Percentiles rank a stretch among this genome's conserved stretches.
phyloP scores from a whole-genome alignment of 2,329 filamentous ascomycete genomes.

The Stachybotrys chlorohalonatus region DNA sequence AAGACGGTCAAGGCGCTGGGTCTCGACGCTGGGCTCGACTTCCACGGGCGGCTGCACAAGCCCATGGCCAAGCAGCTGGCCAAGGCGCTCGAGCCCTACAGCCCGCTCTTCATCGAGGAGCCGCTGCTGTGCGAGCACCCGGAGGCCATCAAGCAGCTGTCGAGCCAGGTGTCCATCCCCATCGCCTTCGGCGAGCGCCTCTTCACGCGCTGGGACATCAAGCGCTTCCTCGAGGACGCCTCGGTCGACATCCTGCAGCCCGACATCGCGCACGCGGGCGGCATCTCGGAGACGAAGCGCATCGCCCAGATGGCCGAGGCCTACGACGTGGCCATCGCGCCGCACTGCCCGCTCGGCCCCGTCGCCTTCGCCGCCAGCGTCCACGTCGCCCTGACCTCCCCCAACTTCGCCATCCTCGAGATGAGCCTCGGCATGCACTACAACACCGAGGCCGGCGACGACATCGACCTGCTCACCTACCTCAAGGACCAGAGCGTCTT shows the following conservation, averaged over 20 bases:
- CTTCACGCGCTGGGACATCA: slow-evolving; percentile 61
- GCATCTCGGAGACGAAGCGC: slow-evolving; percentile 57
- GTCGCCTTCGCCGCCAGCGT: slow-evolving; percentile 60
- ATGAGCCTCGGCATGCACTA: slow-evolving; percentile 72
- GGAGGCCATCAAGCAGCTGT: slow-evolving; percentile 47
- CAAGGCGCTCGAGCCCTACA: slow-evolving; percentile 53
- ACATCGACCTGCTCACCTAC: slow-evolving; percentile 49
- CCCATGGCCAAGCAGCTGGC: slow-evolving; percentile 68
- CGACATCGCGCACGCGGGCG: slow-evolving; percentile 58
- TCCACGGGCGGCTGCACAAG: slow-evolving; percentile 65
- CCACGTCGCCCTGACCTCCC: slow-evolving; percentile 48
- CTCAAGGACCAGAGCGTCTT: slow-evolving; percentile 53
- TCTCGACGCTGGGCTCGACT: slow-evolving; percentile 63
- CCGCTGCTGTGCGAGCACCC: slow-evolving; percentile 58
- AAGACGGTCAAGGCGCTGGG: slow-evolving; percentile 59
- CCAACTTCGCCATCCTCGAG: slow-evolving; percentile 62
- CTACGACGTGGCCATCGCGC: slow-evolving; percentile 61
- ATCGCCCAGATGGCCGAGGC: slow-evolving; percentile 61
- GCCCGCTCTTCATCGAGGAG: slow-evolving; percentile 63
- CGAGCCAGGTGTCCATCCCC: slow-evolving; percentile 40
- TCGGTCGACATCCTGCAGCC: slow-evolving; percentile 62
- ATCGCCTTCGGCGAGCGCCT: slow-evolving; percentile 63
- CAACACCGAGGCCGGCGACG: slow-evolving; percentile 48
- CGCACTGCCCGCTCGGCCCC: slow-evolving; percentile 61
- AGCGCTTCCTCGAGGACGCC: slow-evolving; percentile 55